Conservation (phyloP, 2,329 filamentous ascomycete species). For the Fusarium sp. region DNA sequence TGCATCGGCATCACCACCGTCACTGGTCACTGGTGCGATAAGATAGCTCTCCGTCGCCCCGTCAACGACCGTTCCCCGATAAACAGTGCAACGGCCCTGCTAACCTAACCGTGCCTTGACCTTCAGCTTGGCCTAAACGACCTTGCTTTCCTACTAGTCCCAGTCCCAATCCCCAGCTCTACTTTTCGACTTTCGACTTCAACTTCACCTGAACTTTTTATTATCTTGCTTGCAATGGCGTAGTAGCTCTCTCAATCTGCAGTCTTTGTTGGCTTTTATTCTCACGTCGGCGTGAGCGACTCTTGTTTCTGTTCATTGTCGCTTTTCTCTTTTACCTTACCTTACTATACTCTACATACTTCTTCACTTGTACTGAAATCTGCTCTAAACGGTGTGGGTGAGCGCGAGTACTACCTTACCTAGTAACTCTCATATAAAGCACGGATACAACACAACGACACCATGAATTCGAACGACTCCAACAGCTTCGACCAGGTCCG, state of each 20-base stretch:
- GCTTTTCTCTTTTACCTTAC: slow-evolving; percentile 12
- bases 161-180: slow-evolving; percentile 27
- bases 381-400: slow-evolving; percentile 1
- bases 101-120: slow-evolving; percentile 29
- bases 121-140: slow-evolving; percentile 27
- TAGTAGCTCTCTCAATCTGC: slow-evolving; percentile 27
- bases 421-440: slow-evolving; percentile 20
- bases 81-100: slow-evolving; percentile 46
- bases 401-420: slow-evolving; percentile 7
- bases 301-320: slow-evolving; percentile 24
- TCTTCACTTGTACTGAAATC: slow-evolving; percentile 18
- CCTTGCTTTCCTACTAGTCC: slow-evolving; percentile 29
- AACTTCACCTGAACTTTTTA: slow-evolving; percentile 28
- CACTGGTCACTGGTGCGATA: slow-evolving; percentile 37
- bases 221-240: slow-evolving; percentile 39
- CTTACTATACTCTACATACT: background rate
- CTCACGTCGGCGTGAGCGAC: slow-evolving; percentile 18
- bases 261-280: slow-evolving; percentile 35
- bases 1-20: slow-evolving; percentile 25
- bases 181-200: background rate
- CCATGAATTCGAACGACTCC: slow-evolving; percentile 24
- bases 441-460: slow-evolving; percentile 3
- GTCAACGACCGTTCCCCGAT: slow-evolving; percentile 41
- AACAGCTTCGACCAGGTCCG: slow-evolving; percentile 37
- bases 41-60: slow-evolving; percentile 38